phyloP scores from a whole-genome alignment of 306 rosid genomes.

The Potentilla sterilis region DNA sequence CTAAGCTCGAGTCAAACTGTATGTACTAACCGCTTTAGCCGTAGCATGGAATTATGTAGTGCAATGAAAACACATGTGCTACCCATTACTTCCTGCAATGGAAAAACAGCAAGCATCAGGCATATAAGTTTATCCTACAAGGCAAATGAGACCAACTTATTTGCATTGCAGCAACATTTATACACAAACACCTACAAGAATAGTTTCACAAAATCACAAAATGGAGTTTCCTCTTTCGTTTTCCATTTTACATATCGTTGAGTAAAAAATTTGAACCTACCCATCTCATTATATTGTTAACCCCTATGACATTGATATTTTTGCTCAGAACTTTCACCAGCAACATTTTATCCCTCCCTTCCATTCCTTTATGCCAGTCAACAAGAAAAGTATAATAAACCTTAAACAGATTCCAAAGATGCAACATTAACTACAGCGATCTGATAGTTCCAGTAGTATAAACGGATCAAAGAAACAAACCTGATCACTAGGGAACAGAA shows the following conservation, averaged over 20 bases:
- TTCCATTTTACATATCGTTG: background rate
- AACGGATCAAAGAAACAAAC: slow-evolving; percentile 29
- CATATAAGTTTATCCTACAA: background rate
- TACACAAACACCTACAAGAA: background rate
- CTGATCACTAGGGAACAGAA: slow-evolving; percentile 83
- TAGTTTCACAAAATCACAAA: background rate
- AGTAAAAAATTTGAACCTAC: background rate
- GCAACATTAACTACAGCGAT: background rate
- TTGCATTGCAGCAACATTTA: background rate
- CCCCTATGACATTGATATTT: background rate
- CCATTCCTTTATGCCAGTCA: background rate
- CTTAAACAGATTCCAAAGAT: background rate
- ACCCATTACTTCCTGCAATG: slow-evolving; percentile 67
- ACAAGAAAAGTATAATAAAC: background rate
- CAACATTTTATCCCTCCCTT: background rate
- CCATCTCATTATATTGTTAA: background rate
- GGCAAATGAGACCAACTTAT: background rate
- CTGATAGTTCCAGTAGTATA: background rate
- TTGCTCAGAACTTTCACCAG: background rate
- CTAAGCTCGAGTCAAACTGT: background rate
- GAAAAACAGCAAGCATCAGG: slow-evolving; percentile 14
- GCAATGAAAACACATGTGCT: slow-evolving; percentile 74
- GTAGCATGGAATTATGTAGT: slow-evolving; percentile 79
- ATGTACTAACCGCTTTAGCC: slow-evolving; percentile 69
- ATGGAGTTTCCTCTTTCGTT: background rate